These are phyloP conservation scores for Dryas integrifolia DNA, from an alignment of 331 rosid genomes.

Conservation along the genomic window DNA sequence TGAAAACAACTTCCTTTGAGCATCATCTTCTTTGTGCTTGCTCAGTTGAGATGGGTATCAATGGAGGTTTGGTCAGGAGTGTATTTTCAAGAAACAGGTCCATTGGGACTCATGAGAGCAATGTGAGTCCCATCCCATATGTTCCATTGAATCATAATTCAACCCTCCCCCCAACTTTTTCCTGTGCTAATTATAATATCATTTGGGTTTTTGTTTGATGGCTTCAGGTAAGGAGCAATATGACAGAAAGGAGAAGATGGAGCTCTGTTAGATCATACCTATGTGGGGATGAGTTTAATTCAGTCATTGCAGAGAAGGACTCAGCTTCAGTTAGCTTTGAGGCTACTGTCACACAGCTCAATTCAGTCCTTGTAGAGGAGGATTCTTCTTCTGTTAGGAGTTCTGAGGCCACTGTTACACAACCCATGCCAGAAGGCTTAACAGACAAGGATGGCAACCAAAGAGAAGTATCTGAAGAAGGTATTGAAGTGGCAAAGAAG, in stretches of 20 bases:
- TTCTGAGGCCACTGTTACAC: constrained; percentile 59
- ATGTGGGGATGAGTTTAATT: constrained; percentile 79
- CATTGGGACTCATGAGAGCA: constrained; percentile 44
- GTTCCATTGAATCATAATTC: not conserved
- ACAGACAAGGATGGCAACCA: constrained; percentile 26
- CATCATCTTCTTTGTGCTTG: constrained; percentile 30
- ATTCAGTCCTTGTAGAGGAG: constrained; percentile 55
- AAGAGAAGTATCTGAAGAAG: constrained; percentile 54
- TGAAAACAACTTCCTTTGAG: constrained; percentile 1
- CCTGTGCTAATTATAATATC: not conserved
- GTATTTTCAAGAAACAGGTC: constrained; percentile 70
- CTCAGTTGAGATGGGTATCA: constrained; percentile 63
- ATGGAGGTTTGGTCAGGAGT: constrained; percentile 65
- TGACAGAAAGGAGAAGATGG: constrained; percentile 67
- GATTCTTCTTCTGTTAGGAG: constrained; percentile 52
- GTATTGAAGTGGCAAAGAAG: constrained; percentile 17
- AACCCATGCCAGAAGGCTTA: constrained; percentile 37
- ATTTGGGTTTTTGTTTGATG: constrained; percentile 1
- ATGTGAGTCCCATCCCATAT: constrained; percentile 40
- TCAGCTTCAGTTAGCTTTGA: constrained; percentile 64
- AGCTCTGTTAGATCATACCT: constrained; percentile 70
- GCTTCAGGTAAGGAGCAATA: constrained; percentile 49
- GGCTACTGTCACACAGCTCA: constrained; percentile 23
- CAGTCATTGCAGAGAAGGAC: constrained; percentile 67
- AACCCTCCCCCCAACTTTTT: not conserved